Conservation (phyloP, 176 grass and related monocot species). For the Aegilops bicornis region DNA sequence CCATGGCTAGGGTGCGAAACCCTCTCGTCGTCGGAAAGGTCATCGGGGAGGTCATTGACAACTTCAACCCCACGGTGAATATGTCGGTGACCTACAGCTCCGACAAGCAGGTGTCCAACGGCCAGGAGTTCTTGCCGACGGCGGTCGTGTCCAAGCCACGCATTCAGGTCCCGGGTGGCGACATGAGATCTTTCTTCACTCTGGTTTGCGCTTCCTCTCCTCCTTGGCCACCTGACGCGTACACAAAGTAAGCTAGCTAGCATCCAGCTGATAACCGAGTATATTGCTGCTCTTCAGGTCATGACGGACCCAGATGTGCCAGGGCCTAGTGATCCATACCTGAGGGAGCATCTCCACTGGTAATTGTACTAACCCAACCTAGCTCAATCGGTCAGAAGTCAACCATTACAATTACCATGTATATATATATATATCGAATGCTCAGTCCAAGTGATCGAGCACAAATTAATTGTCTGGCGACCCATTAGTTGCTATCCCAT, state of each 20-base stretch:
- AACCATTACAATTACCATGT: neutral
- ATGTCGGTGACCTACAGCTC: neutral
- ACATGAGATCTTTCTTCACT: neutral
- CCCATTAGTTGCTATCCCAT: neutral
- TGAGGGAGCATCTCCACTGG: slow-evolving; percentile 12
- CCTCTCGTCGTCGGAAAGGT: neutral
- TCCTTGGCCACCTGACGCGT: neutral
- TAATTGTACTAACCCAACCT: neutral
- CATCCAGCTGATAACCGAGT: too few relatives aligned
- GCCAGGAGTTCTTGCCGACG: neutral
- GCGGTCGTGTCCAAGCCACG: neutral
- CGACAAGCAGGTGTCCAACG: slow-evolving; percentile 4
- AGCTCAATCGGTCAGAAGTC: too few relatives aligned
- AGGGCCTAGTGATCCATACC: neutral
- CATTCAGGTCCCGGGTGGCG: neutral
- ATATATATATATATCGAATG: too few relatives aligned
- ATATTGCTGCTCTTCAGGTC: neutral
- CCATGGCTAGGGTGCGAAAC: neutral
- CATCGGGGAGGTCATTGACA: neutral
- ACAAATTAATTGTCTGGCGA: neutral
- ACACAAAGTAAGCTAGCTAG: neutral
- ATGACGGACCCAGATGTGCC: slow-evolving; percentile 12
- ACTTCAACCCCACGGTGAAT: neutral
- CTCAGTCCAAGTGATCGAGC: too few relatives aligned
- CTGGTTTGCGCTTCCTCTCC: neutral